Base-by-base conservation (phyloP, 345 rosid species). In the Euphorbia pulcherrima region DNA sequence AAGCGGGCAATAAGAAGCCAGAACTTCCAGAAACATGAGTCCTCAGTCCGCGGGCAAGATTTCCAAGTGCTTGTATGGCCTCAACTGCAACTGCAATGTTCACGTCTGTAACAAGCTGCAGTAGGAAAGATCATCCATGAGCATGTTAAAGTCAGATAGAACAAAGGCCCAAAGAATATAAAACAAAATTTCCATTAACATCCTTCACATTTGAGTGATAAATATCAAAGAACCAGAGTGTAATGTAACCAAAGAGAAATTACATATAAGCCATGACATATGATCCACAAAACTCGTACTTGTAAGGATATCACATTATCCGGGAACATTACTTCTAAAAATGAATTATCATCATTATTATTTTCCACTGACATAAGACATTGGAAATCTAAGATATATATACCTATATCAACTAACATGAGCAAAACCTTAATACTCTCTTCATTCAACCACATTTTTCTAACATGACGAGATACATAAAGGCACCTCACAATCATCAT, bases 41-140 rank as follows among this genome's bases (percentile, higher is more conserved):
- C 79, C 99, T 83, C 76, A 95, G 81, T 80, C 99, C 98, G 63
- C 84, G 73, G 24, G 98, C 94, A 72, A 92, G 95, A 78, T 92
- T 95, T 18, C 99, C 99, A 69, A 90, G 75, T 65, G 99, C 97
- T 86, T 92, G 99, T 75, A 95, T 76, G 60, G 99, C 94, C 83
- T 95, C 98, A 68, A 95, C 98, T 50, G 97, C 88, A 77, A 95
- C 99, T 64, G 98, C 98, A 0, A 95, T 87, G 84, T 92, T 95
- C 62, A 95, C 97, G 82, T 95, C 99, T 18, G 83, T 90, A 68
- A 86, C 76, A 79, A 95, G 98, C 99, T 95, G 97, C 84, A 70
- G 65, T 48, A 67, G 21, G n/a, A 13, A 41, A 17, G 20, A 12
- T 28, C 58, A 62, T 28, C 11, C 56, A 23, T 46, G 8, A 17